These are phyloP conservation scores for Pleurotus sapidus DNA, from an alignment of 768 basidiomycete species.

Conservation along the genomic window DNA sequence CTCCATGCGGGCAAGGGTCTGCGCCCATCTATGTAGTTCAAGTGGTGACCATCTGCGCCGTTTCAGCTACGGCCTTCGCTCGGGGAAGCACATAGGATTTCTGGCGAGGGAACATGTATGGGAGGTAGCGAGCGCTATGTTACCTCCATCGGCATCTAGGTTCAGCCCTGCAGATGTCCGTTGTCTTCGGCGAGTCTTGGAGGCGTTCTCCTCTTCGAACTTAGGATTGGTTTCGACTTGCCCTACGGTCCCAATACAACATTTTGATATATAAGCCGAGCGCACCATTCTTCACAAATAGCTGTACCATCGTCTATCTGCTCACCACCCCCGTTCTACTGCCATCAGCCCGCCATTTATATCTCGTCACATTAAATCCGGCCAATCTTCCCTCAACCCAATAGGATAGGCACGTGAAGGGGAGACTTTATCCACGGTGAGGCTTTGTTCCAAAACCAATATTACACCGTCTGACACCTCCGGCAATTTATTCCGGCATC, in stretches of 20 bases:
- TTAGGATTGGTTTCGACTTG: neutral
- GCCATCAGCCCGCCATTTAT: neutral
- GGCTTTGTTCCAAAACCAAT: neutral
- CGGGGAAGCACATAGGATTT: too few relatives aligned
- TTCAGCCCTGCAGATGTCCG: neutral
- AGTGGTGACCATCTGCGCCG: too few relatives aligned
- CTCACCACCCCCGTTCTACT: neutral
- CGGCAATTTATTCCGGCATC: constrained; percentile 5
- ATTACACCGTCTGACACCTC: neutral
- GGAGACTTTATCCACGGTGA: neutral
- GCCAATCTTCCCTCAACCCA: neutral
- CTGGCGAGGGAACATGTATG: too few relatives aligned
- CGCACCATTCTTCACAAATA: neutral
- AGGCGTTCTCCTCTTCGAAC: neutral
- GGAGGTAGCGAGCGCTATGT: neutral
- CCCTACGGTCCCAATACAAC: neutral
- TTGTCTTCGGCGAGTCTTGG: neutral
- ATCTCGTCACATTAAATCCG: neutral
- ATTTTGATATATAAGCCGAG: neutral
- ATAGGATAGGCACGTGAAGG: constrained; percentile 4
- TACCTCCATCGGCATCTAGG: constrained; percentile 1
- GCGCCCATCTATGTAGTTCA: too few relatives aligned
- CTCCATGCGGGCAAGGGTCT: too few relatives aligned
- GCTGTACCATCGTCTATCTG: neutral
- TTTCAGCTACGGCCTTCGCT: too few relatives aligned